These are phyloP conservation scores for Myriosclerotinia scirpicola DNA, from an alignment of 2,329 filamentous ascomycete genomes.

Conservation along the genomic window DNA sequence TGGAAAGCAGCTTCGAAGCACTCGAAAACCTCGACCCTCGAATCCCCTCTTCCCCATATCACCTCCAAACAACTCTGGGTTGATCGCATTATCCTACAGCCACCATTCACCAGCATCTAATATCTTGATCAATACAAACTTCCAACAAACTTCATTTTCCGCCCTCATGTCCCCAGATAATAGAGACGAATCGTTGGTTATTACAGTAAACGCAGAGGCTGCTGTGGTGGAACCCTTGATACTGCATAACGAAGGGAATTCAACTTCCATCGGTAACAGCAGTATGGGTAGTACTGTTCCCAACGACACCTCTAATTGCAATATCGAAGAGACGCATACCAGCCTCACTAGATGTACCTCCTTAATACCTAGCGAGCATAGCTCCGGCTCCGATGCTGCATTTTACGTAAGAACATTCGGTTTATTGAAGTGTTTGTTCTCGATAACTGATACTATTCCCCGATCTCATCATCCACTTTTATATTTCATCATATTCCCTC, in stretches of 20 bases:
- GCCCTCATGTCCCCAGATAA: accelerated
- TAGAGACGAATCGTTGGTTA: not conserved
- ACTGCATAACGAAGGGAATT: not conserved
- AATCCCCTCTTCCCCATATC: not conserved
- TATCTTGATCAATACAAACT: not conserved
- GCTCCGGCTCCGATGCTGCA: slow-evolving; percentile 1
- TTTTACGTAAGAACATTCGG: not conserved
- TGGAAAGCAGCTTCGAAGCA: too few relatives aligned
- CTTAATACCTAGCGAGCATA: not conserved
- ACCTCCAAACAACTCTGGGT: not conserved
- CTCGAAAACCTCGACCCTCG: not conserved
- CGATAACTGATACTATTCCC: too few relatives aligned
- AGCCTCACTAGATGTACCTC: not conserved
- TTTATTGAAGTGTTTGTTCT: too few relatives aligned
- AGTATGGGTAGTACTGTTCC: not conserved
- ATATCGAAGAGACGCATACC: not conserved
- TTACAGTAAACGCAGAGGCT: accelerated
- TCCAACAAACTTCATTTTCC: not conserved
- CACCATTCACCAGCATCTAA: too few relatives aligned
- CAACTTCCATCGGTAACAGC: accelerated
- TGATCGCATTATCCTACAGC: too few relatives aligned
- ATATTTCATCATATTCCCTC: too few relatives aligned
- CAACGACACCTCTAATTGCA: not conserved
- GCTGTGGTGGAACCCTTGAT: too few relatives aligned
- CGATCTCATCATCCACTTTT: too few relatives aligned